These are phyloP conservation scores for Pogostemon cablin DNA, from an alignment of 257 asterid species.

Conservation along the genomic window DNA sequence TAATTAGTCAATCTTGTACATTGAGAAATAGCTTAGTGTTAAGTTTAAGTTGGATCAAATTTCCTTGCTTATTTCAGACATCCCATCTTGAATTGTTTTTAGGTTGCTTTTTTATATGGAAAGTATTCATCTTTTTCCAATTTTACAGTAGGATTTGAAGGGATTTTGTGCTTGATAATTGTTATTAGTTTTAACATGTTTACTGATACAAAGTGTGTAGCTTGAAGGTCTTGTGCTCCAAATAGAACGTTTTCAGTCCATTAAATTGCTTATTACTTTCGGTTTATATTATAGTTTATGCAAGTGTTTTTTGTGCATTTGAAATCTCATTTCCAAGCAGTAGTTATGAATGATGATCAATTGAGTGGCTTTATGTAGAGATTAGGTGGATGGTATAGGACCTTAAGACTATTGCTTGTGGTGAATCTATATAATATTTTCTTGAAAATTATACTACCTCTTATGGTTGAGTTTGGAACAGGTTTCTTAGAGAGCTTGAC, in stretches of 20 bases:
- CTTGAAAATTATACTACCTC: background rate
- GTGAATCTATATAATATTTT: background rate
- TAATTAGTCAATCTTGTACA: background rate
- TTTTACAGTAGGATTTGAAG: background rate
- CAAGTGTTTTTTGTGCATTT: background rate
- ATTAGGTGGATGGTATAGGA: background rate
- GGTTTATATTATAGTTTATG: constrained; percentile 1
- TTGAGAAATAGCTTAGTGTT: background rate
- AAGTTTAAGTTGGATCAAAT: background rate
- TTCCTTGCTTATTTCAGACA: background rate
- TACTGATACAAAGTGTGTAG: background rate
- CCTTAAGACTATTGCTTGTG: background rate
- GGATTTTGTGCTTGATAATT: background rate
- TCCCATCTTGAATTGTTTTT: background rate
- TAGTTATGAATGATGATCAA: background rate
- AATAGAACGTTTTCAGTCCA: no score
- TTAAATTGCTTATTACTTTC: background rate
- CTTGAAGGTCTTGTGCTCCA: background rate
- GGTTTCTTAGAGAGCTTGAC: constrained; percentile 77
- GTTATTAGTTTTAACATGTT: background rate
- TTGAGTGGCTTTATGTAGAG: background rate
- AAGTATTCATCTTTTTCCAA: background rate
- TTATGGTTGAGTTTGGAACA: constrained; percentile 33
- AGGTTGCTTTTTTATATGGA: background rate
- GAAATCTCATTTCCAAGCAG: background rate